Evolutionary conservation across 2,329 filamentous ascomycete species (phyloP).

Genomic region (Scytalidium lignicola): DNA sequence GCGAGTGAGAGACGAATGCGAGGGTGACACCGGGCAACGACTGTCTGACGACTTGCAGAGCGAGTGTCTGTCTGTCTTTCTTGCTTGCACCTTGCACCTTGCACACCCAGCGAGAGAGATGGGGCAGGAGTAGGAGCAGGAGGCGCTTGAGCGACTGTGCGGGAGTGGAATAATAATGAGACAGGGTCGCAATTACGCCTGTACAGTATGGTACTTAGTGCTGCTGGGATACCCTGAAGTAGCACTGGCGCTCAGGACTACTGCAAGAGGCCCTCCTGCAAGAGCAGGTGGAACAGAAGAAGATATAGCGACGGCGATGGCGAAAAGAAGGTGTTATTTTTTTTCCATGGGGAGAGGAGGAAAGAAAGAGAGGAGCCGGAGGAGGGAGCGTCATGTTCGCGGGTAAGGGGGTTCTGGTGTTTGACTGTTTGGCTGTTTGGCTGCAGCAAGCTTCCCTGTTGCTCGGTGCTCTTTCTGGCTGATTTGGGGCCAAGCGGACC

Average conservation of each 20-base stretch:
- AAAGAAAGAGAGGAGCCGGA: not conserved
- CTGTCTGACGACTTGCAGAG: not conserved
- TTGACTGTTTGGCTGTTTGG: no score
- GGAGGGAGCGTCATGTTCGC: no score
- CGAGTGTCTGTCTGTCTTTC: not conserved
- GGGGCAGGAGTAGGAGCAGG: not conserved
- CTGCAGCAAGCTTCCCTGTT: no score
- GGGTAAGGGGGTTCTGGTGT: no score
- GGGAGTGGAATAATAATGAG: not conserved
- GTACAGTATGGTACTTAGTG: not conserved
- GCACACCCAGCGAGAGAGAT: not conserved
- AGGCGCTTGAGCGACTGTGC: not conserved
- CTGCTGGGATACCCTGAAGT: not conserved
- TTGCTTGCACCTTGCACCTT: not conserved
- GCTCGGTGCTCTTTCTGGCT: no score
- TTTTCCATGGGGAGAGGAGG: not conserved
- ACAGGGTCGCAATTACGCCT: not conserved
- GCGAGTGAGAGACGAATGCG: slow-evolving; percentile 12
- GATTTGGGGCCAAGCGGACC: no score
- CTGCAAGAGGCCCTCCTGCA: not conserved
- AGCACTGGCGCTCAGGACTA: not conserved
- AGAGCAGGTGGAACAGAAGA: not conserved
- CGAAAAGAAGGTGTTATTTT: not conserved
- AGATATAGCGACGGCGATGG: not conserved
- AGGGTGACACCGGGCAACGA: not conserved